A percentile compares a stretch with the other conserved stretches of the same genome.
phyloP scores from a whole-genome alignment of 306 rosid genomes.

The Vigna trinervia region DNA sequence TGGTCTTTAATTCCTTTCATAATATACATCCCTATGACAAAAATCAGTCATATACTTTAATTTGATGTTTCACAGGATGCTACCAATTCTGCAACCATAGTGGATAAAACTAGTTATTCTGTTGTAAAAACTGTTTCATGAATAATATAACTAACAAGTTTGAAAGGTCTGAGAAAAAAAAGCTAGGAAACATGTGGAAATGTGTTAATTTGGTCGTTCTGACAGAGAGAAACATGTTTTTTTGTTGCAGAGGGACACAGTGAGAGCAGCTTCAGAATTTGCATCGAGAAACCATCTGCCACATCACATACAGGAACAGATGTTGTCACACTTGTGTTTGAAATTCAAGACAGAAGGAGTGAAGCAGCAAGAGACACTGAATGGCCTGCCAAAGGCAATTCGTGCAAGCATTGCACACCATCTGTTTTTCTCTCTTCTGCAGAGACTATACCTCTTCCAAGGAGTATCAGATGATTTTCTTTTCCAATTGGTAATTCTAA shows the following conservation, averaged over 20 bases:
- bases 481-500: slow-evolving; percentile 68
- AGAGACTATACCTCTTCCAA: slow-evolving; percentile 63
- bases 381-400: slow-evolving; percentile 79
- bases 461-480: slow-evolving; percentile 78
- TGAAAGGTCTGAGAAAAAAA: not conserved
- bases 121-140: not conserved
- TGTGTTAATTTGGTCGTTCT: no score
- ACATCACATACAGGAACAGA: slow-evolving; percentile 62
- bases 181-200: no score
- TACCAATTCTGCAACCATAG: no score
- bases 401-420: slow-evolving; percentile 75
- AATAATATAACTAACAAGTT: not conserved
- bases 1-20: no score
- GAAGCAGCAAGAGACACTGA: slow-evolving; percentile 82
- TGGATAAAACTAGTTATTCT: not conserved
- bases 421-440: slow-evolving; percentile 64
- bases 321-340: slow-evolving; percentile 81
- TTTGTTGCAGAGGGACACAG: slow-evolving; percentile 62
- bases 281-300: slow-evolving; percentile 77
- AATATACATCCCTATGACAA: no score
- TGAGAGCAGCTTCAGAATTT: slow-evolving; percentile 81
- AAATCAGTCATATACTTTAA: no score
- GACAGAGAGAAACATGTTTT: not conserved
- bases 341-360: slow-evolving; percentile 78
- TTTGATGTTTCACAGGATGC: no score